Evolutionary conservation across 2,329 filamentous ascomycete species (phyloP), one percentile per base, ranked within the genome.

Genomic region (Leptodontidium sp.): DNA sequence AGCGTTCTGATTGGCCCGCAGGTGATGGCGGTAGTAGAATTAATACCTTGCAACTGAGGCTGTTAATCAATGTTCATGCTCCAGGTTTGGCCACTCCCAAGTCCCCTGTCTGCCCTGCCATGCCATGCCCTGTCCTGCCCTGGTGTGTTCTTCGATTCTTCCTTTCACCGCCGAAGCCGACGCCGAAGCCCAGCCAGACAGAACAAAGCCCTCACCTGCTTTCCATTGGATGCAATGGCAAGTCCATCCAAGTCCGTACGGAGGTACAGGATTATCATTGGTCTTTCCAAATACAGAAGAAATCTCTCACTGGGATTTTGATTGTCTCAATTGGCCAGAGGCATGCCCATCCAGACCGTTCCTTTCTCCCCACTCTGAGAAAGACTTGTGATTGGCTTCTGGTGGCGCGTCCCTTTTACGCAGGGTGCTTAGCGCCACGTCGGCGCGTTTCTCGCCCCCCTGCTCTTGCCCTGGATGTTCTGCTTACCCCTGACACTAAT

Each of bases 401-500:
- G 5, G 55, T 58, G 55, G 55, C 35, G 55, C 55, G 55, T 58
- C 35, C 53, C 45, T 21, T 9, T 7, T 12, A 17, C 2, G 5
- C 26, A 40, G 38, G 4, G 38, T 40, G 38, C 38, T 7, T 32
- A 40, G 45, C 45, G 15, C 53, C 53, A 21, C 15, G 29, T 21
- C 21, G 32, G 55, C 35, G 35, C 55, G 35, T 58, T 17, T 40
- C 32, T 58, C 7, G 32, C 15, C 32, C n/a, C 17, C 11, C 15
- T 57, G 32, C 32, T 35, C 29, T 8, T 57, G 32, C 53, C 53
- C 17, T 57, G 53, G 53, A 32, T 32, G 29, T 6, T 32, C 29
- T 32, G 3, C 29, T 38, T 58, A 29, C 55, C 55, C 55, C 55
- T 58, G 55, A 58, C 55, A 58, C 55, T 58, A 58, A 58, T 58